Base-by-base conservation (phyloP, 2,329 filamentous ascomycete species). In the Penicillium italicum region DNA sequence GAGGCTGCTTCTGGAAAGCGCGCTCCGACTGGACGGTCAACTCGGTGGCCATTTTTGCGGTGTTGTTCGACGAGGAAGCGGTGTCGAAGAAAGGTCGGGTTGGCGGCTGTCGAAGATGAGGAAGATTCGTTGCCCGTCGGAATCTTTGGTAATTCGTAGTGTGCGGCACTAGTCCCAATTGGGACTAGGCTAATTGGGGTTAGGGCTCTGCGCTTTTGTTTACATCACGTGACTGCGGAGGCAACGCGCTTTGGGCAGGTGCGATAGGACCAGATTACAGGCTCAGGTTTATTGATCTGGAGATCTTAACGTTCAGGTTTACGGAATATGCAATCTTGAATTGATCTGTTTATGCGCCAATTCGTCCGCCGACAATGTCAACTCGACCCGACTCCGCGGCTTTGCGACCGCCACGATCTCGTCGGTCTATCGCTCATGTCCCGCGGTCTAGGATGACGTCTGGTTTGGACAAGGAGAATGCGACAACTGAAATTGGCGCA, bases 1-100 rank as follows among this genome's bases (percentile, higher is more conserved):
- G 94, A 80, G 94, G 94, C 87, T 99, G 93, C 89, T 99, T 99
- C 83, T 97, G 94, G 90, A 90, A 99, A 86, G 94, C 94, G 85
- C 94, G 93, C 89, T 99, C 94, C 79, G 91, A 95, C 88, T 99
- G 94, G 82, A 99, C 94, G 80, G 91, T 96, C 84, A 97, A 86
- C 85, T 96, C 91, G 86, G 91, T 96, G 79, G 91, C 91, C 91
- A 96, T 96, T 80, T 78, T 86, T 83, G 81, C 81, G 80, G 76
- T 75, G 76, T 78, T 76, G 78, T 70, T 69, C 72, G 72, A 76
- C 73, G 68, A 66, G 71, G 72, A 68, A 70, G 66, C 66, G 67
- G 63, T 67, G 69, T 73, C 71, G 68, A 71, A 63, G 61, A 63
- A 66, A 65, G 66, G 66, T 66, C 65, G 66, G 60, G 64, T 63